Evolutionary conservation across 2,329 filamentous ascomycete genomes (phyloP).

Genomic region (Diplodia scrobiculata): DNA sequence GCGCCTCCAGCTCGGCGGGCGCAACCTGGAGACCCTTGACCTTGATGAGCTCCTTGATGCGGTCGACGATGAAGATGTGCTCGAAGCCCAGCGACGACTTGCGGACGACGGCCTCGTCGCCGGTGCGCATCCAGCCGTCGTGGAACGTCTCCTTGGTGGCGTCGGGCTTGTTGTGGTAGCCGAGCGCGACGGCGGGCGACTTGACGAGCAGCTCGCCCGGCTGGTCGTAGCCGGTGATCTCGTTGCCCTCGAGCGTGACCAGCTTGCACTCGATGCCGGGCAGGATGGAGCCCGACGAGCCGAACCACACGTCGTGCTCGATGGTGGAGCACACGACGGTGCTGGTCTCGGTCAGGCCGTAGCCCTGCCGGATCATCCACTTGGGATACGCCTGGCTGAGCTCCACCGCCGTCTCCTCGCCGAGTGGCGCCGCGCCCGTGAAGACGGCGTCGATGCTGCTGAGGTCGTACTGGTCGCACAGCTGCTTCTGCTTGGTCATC

Average conservation of each 20-base stretch:
- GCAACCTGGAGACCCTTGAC: conserved; percentile 82
- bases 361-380: conserved; percentile 70
- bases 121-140: conserved; percentile 77
- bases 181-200: conserved; percentile 73
- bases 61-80: conserved; percentile 82
- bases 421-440: conserved; percentile 77
- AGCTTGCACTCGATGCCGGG: conserved; percentile 67
- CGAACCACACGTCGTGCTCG: conserved; percentile 66
- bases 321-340: conserved; percentile 67
- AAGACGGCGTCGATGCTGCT: conserved; percentile 67
- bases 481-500: conserved; percentile 66
- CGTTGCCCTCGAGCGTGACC: conserved; percentile 66
- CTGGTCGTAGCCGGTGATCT: conserved; percentile 70
- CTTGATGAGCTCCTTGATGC: conserved; percentile 77
- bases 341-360: conserved; percentile 76
- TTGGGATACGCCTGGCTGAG: conserved; percentile 63
- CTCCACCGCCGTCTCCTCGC: conserved; percentile 69
- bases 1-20: conserved; percentile 79
- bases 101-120: conserved; percentile 76
- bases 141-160: conserved; percentile 80
- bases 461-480: conserved; percentile 69
- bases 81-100: conserved; percentile 67
- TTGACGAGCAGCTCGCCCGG: conserved; percentile 81
- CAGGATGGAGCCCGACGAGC: conserved; percentile 71
- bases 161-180: conserved; percentile 83